phyloP scores from a whole-genome alignment of 75 land plant species.

The Isoetes taiwanensis region DNA sequence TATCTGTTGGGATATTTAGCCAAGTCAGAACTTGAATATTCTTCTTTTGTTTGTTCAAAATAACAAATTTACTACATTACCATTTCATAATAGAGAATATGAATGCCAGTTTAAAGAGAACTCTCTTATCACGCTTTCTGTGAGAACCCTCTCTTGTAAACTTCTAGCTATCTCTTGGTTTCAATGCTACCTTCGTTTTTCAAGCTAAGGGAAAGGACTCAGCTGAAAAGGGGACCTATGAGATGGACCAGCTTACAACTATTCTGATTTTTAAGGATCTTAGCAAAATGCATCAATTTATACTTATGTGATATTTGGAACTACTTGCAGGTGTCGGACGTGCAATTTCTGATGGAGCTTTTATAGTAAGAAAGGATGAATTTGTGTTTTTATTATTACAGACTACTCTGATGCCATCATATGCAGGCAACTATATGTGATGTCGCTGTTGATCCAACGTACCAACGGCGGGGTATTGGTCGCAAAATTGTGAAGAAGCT shows the following conservation, averaged over 20 bases:
- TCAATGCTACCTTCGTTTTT: background rate
- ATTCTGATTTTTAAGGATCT: background rate
- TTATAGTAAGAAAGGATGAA: conserved; percentile 23
- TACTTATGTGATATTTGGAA: too few species aligned
- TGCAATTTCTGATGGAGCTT: conserved; percentile 37
- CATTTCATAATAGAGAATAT: too few species aligned
- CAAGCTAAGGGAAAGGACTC: background rate
- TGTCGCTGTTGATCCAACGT: conserved; percentile 35
- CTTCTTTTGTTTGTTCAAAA: too few species aligned
- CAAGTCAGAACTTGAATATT: too few species aligned
- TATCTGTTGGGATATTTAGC: too few species aligned
- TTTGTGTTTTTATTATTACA: background rate
- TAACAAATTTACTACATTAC: too few species aligned
- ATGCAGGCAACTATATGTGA: conserved; percentile 34
- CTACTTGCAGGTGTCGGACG: conserved; percentile 27
- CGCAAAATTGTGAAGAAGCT: conserved; percentile 29
- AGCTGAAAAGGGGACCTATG: conserved; percentile 1
- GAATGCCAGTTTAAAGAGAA: too few species aligned
- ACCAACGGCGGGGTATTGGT: conserved; percentile 32
- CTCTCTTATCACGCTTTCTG: too few species aligned
- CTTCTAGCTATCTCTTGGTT: too few species aligned
- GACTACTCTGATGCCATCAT: background rate
- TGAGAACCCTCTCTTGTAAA: too few species aligned
- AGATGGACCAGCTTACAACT: conserved; percentile 4
- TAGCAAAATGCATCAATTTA: too few species aligned